phyloP scores from a whole-genome alignment of 129 eudicot genomes.

The Smallanthus sonchifolius region DNA sequence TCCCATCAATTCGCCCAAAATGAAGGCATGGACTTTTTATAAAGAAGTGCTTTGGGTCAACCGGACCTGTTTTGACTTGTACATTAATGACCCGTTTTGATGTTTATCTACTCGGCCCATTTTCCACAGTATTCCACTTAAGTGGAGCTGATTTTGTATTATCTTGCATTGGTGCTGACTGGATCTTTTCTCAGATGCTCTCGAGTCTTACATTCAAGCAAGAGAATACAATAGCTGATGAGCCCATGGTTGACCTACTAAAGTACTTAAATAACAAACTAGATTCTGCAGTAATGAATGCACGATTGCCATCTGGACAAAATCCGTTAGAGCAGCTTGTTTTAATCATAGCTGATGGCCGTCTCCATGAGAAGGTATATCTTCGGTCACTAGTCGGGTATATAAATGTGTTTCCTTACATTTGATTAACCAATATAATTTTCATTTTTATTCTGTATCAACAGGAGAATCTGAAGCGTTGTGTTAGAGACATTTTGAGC shows the following conservation, averaged over 20 bases:
- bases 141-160: not conserved
- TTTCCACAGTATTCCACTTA: not conserved
- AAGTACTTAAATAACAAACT: conserved; percentile 66
- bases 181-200: conserved; percentile 57
- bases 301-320: conserved; percentile 79
- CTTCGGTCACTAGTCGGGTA: not conserved
- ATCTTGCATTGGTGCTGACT: not conserved
- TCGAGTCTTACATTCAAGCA: conserved; percentile 89
- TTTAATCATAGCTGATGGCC: conserved; percentile 91
- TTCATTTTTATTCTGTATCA: not conserved
- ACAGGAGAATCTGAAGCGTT: conserved; percentile 76
- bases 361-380: conserved; percentile 66
- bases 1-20: not conserved
- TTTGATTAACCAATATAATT: not conserved
- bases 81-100: not conserved
- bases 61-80: not conserved
- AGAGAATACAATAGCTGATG: conserved; percentile 89
- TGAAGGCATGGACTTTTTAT: not conserved
- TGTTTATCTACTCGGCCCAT: no score
- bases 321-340: conserved; percentile 96
- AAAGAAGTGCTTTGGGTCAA: not conserved
- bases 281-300: conserved; percentile 68
- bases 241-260: conserved; percentile 86
- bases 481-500: conserved; percentile 68
- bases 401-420: not conserved